These are phyloP conservation scores for Adenanthera pavonina DNA, from an alignment of 306 rosid genomes.

Conservation along the genomic window DNA sequence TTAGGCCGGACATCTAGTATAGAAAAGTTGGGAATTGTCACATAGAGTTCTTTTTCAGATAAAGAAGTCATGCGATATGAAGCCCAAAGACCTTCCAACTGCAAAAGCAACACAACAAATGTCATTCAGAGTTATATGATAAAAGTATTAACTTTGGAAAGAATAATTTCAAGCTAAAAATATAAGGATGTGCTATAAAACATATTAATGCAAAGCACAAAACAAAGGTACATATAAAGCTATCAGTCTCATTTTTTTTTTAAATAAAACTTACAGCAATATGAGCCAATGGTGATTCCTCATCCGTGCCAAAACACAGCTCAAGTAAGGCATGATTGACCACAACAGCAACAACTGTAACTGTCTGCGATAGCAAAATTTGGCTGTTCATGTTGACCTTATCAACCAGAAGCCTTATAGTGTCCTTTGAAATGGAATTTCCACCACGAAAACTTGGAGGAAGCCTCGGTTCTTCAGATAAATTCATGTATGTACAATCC, in stretches of 20 bases:
- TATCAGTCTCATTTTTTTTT: conserved; percentile 3
- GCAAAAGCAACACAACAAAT: conserved; percentile 48
- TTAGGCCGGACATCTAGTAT: conserved; percentile 82
- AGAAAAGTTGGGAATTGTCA: conserved; percentile 89
- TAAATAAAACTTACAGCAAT: conserved; percentile 74
- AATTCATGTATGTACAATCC: conserved; percentile 83
- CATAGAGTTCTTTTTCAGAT: conserved; percentile 83
- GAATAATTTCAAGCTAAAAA: conserved; percentile 26
- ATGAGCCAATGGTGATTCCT: conserved; percentile 84
- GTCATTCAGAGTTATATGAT: conserved; percentile 3
- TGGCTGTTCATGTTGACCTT: conserved; percentile 92
- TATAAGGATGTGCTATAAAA: conserved; percentile 11
- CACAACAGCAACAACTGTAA: conserved; percentile 74
- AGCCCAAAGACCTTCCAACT: conserved; percentile 98
- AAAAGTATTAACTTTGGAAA: background rate
- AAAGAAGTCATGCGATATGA: conserved; percentile 91
- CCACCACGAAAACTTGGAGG: conserved; percentile 95
- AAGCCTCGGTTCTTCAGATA: conserved; percentile 80
- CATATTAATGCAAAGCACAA: conserved; percentile 3
- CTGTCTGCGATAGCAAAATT: conserved; percentile 73
- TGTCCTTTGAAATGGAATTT: conserved; percentile 71
- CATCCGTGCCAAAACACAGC: conserved; percentile 75
- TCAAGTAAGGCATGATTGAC: conserved; percentile 85
- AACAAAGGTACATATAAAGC: background rate
- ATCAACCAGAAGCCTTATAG: conserved; percentile 80